Base-by-base conservation (phyloP, 345 rosid genomes). In the Eucalyptus tenuipes region DNA sequence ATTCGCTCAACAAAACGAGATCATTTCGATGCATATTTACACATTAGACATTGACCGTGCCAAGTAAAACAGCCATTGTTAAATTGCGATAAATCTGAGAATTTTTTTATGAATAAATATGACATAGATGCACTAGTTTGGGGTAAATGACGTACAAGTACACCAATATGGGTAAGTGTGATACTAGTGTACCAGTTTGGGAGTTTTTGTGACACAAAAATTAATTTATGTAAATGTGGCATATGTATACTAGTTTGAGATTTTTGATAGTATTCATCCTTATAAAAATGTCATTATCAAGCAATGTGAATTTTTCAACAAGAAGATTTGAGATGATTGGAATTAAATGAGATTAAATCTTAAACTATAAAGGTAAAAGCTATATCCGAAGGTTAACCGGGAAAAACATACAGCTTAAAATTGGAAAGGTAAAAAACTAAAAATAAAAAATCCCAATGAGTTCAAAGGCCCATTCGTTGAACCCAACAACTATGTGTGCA, bases 1-100 rank as follows among this genome's bases (percentile, higher is more conserved):
- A 18, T 33, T 18, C 1, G 20, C 5, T 5, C 22, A 16, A 20
- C 27, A 53, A 53, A 53, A 53, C 5, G 2, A 22, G 27, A 53
- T 53, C 25, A 53, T 53, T 53, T 53, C 12, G 1, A 53, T 53
- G 27, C 12, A 53, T 53, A 22, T 53, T 53, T 53, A 11, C 12
- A 22, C 0, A 2, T 53, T 5, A 22, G 0, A 53, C 22, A 9
- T 1, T 22, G 27, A 22, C 2, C 11, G 3, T 53, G 59, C 2
- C 3, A 53, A 53, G 12, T 53, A 53, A 4, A 10, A 53, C 12
- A 1, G 0, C 12, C 3, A 22, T 53, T 20, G 2, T 22, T 53
- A 53, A 53, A 53, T 53, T 53, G 11, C 5, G 10, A 22, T 53
- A 53, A 53, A 53, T 53, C 0, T 22, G 0, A 0, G 5, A 53